Evolutionary conservation across 805 yeast species (phyloP), one percentile per base, ranked within the genome.

Genomic region (Gaillardinia entomophila): DNA sequence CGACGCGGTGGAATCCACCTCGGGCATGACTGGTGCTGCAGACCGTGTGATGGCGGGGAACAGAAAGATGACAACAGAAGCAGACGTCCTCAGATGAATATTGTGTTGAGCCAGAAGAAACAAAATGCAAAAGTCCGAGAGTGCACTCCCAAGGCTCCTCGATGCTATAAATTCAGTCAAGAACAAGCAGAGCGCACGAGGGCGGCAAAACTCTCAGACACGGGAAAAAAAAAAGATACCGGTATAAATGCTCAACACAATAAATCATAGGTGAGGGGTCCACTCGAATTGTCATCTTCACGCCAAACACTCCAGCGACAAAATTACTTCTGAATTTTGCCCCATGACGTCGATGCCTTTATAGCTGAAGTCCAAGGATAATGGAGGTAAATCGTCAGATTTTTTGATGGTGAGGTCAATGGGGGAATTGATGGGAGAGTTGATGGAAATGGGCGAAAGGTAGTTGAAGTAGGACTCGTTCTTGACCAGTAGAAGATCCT

Each of bases 391-490:
- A 6, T 38, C 36, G 11, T 37, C 39, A 24, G 43, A 32, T 35
- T 39, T 34, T 40, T 49, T 48, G 34, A 62, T 49, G 17, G 64
- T 59, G 41, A 64, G 57, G 40, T 64, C 62, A 28, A 60, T 49
- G 12, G 71, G 69, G 3, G 68, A 60, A 43, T 53, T 58, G 22
- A 51, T 43, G 8, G 69, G 65, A 1, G 66, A 59, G 41, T 59
- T 54, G 32, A 64, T 62, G 27, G 68, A 62, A 19, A 64, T 60
- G 13, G 71, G 71, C n/a, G 68, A 61, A 34, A 64, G 52, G 41
- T 62, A 65, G 50, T 57, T 60, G 43, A 46, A 57, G 42, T 48
- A 56, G 19, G 34, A 19, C 10, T 19, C 22, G 10, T 6, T 19
- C 22, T 19, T 19, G 8, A 19, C 22, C 6, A 10, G 22, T 6